Conservation (phyloP, 768 basidiomycete genomes). For the Podaxis sp. region DNA sequence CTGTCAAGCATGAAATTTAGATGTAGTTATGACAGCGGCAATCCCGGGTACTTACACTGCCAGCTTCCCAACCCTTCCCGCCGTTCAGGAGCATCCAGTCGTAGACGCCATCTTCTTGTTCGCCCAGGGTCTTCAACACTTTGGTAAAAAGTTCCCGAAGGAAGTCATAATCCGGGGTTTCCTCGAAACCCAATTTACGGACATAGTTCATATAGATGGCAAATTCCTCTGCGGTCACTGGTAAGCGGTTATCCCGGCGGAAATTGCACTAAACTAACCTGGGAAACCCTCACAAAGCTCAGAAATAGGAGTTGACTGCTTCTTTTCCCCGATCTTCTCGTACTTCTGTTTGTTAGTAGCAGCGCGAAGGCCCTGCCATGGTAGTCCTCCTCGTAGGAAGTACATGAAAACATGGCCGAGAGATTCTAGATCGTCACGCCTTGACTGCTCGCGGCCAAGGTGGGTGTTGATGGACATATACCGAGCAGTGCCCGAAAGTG, state of each 20-base stretch:
- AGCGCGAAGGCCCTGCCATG: conserved; percentile 97
- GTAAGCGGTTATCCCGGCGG: conserved; percentile 5
- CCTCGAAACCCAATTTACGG: conserved; percentile 96
- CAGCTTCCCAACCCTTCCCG: conserved; percentile 95
- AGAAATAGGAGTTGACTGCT: conserved; percentile 87
- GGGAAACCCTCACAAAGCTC: conserved; percentile 98
- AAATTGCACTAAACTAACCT: conserved; percentile 47
- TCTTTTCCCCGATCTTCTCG: conserved; percentile 99
- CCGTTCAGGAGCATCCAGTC: conserved; percentile 97
- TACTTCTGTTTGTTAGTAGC: conserved; percentile 99
- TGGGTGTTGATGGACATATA: conserved; percentile 99
- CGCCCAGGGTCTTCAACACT: conserved; percentile 83
- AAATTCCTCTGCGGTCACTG: conserved; percentile 76
- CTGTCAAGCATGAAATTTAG: conserved; percentile 27
- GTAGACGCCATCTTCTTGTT: conserved; percentile 88
- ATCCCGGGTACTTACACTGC: conserved; percentile 52
- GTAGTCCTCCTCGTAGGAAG: conserved; percentile 92
- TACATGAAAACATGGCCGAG: conserved; percentile 99
- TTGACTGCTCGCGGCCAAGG: conserved; percentile 90
- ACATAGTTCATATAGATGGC: conserved; percentile 99
- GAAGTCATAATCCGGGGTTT: conserved; percentile 97
- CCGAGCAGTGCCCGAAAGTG: conserved; percentile 91
- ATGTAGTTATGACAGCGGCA: conserved; percentile 29
- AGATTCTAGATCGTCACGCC: conserved; percentile 95
- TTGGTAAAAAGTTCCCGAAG: conserved; percentile 92